Conservation (phyloP, 169 alveolate genomes). For the Haemoproteus tartakovskyi region DNA sequence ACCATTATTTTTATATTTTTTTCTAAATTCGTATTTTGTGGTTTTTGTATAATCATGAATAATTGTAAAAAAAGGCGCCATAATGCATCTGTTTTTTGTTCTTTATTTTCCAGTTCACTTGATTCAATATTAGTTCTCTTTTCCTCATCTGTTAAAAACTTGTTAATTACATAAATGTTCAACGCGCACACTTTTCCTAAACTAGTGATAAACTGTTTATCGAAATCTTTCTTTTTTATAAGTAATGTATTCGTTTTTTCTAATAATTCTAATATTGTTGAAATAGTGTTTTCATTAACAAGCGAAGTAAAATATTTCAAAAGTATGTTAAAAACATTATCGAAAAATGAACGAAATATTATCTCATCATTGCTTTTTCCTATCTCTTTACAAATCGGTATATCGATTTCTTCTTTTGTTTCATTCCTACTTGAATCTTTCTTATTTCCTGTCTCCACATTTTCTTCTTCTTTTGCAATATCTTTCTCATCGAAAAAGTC, state of each 20-base stretch:
- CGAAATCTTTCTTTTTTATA: too few species aligned
- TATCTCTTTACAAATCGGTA: background rate
- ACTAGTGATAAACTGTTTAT: too few species aligned
- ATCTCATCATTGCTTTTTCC: background rate
- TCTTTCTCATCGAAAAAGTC: constrained; percentile 1
- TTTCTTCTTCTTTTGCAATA: background rate
- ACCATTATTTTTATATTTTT: constrained; percentile 5
- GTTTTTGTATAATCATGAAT: constrained; percentile 13
- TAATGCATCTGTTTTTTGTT: too few species aligned
- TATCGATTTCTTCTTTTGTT: background rate
- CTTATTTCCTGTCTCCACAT: background rate
- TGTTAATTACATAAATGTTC: constrained; percentile 17
- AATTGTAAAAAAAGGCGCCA: too few species aligned
- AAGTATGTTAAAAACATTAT: too few species aligned
- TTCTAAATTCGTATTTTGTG: constrained; percentile 7
- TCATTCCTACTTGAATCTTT: background rate
- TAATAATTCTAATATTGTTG: too few species aligned
- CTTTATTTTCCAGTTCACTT: too few species aligned
- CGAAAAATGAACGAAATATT: too few species aligned
- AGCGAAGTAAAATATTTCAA: too few species aligned
- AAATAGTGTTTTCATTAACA: too few species aligned
- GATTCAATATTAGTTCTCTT: background rate
- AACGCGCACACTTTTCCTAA: constrained; percentile 18
- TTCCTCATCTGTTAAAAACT: constrained; percentile 11
- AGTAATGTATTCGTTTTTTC: too few species aligned